Evolutionary conservation across 2,329 filamentous ascomycete genomes (phyloP), one percentile per base, ranked within the genome.

Genomic region (Phyllosticta citrichinensis): DNA sequence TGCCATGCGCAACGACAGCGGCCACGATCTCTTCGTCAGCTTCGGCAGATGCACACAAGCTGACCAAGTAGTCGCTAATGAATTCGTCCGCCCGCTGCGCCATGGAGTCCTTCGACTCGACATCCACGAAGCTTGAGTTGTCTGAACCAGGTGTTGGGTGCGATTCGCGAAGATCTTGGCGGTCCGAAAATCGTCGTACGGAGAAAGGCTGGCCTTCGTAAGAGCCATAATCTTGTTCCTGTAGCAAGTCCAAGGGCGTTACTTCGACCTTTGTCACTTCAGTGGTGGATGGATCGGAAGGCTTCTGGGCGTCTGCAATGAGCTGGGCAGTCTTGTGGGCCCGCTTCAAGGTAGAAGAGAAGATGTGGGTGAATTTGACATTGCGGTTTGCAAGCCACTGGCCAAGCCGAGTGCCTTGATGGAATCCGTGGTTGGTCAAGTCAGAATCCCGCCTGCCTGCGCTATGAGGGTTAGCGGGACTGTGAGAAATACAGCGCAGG

Each of bases 371-470:
- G 65, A 89, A 88, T 3, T 80, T 79, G 10, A 91, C 80, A 2
- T 81, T 82, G 0, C 81, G 82, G 1, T 82, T 80, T 1, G 83
- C 83, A 66, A 96, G 81, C 67, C 88, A 80, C 17, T 80, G 71
- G 27, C 84, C 91, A 0, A 96, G 80, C 30, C 84, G 83, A 53
- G 81, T 83, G n/a, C 88, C 85, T 73, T 96, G 91, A 56, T 92
- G 80, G 57, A 87, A 81, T 61, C 91, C 91, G 75, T 96, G 89
- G 64, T 85, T 86, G 24, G 91, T 96, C 67, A 96, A 79, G 51
- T 84, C 77, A 1, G 91, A 93, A 75, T 96, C 89, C 71, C 85
- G 88, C 57, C 85, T 83, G 63, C 91, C 91, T 67, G 91, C 91
- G 75, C 87, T 87, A 77, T 60, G 53, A 57, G 47, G 54, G 66